A percentile compares a stretch with the other conserved stretches of the same genome.
These are phyloP conservation scores for Nymphaea colorata DNA, from an alignment of 164 flowering plant species.

Conservation along the genomic window DNA sequence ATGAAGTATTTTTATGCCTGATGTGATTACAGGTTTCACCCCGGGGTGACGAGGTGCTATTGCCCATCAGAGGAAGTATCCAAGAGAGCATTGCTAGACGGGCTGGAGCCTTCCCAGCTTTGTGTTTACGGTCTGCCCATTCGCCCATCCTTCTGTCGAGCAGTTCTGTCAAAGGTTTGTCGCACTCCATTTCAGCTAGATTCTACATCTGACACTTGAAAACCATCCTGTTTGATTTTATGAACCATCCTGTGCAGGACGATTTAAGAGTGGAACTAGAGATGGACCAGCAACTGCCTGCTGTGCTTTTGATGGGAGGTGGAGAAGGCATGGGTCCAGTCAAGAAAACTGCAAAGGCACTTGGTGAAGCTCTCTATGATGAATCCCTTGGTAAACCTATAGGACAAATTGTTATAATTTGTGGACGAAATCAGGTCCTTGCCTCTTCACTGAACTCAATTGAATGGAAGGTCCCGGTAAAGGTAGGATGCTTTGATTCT, in stretches of 20 bases:
- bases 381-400: slow-evolving; percentile 45
- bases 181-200: background rate
- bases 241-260: slow-evolving; percentile 23
- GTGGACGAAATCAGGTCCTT: slow-evolving; percentile 65
- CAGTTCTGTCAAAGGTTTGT: slow-evolving; percentile 53
- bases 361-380: slow-evolving; percentile 56
- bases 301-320: slow-evolving; percentile 89
- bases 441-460: slow-evolving; percentile 41
- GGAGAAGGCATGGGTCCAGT: slow-evolving; percentile 99
- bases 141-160: slow-evolving; percentile 70
- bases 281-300: slow-evolving; percentile 68
- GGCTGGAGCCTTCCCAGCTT: slow-evolving; percentile 58
- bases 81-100: slow-evolving; percentile 55
- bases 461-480: slow-evolving; percentile 77
- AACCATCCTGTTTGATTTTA: background rate
- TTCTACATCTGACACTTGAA: background rate
- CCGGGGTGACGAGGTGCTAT: slow-evolving; percentile 63
- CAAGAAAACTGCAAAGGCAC: slow-evolving; percentile 69
- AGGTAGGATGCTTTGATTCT: slow-evolving; percentile 28
- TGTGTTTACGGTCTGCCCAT: slow-evolving; percentile 80
- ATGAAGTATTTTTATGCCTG: background rate
- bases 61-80: slow-evolving; percentile 74
- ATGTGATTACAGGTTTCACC: slow-evolving; percentile 56
- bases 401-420: slow-evolving; percentile 64
- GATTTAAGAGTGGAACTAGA: slow-evolving; percentile 61